Conservation (phyloP, 495 filamentous ascomycete species). For the Immersiella caudata region DNA sequence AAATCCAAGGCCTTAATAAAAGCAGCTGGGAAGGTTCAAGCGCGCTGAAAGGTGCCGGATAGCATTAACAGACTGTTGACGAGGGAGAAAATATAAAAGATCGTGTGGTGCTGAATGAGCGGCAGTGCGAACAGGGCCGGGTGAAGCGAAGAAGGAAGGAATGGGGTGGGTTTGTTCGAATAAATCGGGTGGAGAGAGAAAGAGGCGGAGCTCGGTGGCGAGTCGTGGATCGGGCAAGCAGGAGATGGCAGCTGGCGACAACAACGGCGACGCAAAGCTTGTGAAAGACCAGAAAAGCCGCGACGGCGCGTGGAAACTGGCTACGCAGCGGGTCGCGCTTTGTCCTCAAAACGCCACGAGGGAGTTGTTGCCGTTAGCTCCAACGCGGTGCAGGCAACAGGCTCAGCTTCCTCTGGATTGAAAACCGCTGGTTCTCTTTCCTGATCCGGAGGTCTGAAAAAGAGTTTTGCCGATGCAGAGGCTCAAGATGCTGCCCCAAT, state of each 20-base stretch:
- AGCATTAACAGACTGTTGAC: slow-evolving; percentile 33
- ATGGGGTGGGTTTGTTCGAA: slow-evolving; percentile 16
- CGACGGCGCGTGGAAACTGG: slow-evolving; percentile 14
- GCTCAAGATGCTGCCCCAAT: neutral
- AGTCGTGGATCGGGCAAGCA: slow-evolving; percentile 15
- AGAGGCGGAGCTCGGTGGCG: slow-evolving; percentile 20
- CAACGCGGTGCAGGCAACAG: neutral
- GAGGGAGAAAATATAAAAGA: slow-evolving; percentile 25
- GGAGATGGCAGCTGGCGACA: slow-evolving; percentile 6
- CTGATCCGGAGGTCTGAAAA: slow-evolving; percentile 18
- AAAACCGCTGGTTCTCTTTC: slow-evolving; percentile 19
- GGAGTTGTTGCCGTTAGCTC: slow-evolving; percentile 6
- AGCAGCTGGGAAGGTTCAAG: slow-evolving; percentile 15
- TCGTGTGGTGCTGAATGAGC: slow-evolving; percentile 39
- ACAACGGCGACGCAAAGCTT: neutral
- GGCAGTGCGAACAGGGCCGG: slow-evolving; percentile 28
- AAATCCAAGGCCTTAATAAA: slow-evolving; percentile 26
- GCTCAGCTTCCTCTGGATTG: slow-evolving; percentile 15
- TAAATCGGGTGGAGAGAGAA: slow-evolving; percentile 17
- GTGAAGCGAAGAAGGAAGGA: slow-evolving; percentile 30
- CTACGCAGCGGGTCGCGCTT: slow-evolving; percentile 17
- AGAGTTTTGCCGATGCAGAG: neutral
- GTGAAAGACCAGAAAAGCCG: neutral
- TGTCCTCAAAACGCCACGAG: slow-evolving; percentile 14
- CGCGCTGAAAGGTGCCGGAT: slow-evolving; percentile 11